phyloP scores from a whole-genome alignment of 768 basidiomycete species.

The Pleurotus tuoliensis region DNA sequence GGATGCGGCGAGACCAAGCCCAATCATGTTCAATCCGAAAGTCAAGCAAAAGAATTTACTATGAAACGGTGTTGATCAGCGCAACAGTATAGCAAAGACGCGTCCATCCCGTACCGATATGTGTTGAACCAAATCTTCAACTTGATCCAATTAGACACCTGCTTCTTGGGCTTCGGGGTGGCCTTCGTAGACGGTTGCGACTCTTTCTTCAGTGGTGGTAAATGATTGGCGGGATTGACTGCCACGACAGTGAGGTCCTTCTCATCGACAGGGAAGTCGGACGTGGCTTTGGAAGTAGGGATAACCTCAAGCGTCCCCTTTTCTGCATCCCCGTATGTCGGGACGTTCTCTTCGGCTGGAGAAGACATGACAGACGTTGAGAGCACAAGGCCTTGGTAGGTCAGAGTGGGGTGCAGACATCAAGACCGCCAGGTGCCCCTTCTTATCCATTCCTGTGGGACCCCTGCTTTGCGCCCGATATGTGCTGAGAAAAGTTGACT shows the following conservation, averaged over 20 bases:
- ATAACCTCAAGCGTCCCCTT: conserved; percentile 50
- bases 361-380: conserved; percentile 35
- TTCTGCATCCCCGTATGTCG: conserved; percentile 51
- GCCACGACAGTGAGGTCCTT: conserved; percentile 27
- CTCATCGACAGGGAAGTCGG: conserved; percentile 30
- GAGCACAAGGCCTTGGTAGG: not conserved
- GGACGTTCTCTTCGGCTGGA: conserved; percentile 33
- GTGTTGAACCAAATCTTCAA: conserved; percentile 70
- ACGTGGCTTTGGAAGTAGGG: conserved; percentile 24
- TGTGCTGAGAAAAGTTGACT: conserved; percentile 5
- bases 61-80: not conserved
- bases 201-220: conserved; percentile 31
- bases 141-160: conserved; percentile 55
- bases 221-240: conserved; percentile 21
- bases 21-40: conserved; percentile 59
- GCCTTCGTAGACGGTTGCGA: conserved; percentile 33
- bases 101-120: conserved; percentile 44
- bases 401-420: conserved; percentile 1
- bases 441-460: conserved; percentile 9
- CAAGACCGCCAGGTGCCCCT: not conserved
- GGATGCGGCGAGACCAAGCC: conserved; percentile 54
- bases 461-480: not conserved
- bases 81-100: not conserved
- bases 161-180: conserved; percentile 44
- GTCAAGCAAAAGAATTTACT: conserved; percentile 70